Percentiles rank a stretch among this genome's conserved stretches.
Conservation (phyloP, 2,329 filamentous ascomycete genomes). For the Microcera coccophila region DNA sequence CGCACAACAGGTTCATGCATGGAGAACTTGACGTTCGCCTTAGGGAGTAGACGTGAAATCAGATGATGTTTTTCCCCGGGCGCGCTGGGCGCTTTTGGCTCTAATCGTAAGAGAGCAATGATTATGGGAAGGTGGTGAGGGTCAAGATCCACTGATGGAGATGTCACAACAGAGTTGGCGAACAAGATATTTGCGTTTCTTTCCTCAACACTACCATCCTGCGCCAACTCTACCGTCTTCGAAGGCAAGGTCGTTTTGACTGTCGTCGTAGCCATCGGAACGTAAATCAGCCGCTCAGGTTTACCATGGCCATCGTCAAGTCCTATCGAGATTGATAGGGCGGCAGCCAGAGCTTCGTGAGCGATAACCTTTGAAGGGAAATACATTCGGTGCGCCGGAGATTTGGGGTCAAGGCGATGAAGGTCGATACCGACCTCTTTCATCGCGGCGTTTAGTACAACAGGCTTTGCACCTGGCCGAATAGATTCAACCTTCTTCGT, state of each 20-base stretch:
- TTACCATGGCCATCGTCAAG: slow-evolving; percentile 85
- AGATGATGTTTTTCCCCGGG: slow-evolving; percentile 57
- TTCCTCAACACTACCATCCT: slow-evolving; percentile 69
- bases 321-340: slow-evolving; percentile 86
- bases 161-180: slow-evolving; percentile 93
- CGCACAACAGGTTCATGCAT: slow-evolving; percentile 94
- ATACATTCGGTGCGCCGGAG: slow-evolving; percentile 96
- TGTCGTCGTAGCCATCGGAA: slow-evolving; percentile 95
- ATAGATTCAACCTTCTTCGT: slow-evolving; percentile 73
- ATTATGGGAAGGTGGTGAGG: slow-evolving; percentile 87
- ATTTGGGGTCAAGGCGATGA: slow-evolving; percentile 85
- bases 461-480: slow-evolving; percentile 62
- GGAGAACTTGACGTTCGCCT: slow-evolving; percentile 90
- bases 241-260: slow-evolving; percentile 91
- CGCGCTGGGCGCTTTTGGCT: slow-evolving; percentile 32
- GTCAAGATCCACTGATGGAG: slow-evolving; percentile 88
- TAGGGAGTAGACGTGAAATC: slow-evolving; percentile 86
- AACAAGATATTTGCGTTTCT: slow-evolving; percentile 95
- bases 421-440: slow-evolving; percentile 95
- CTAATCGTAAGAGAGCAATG: slow-evolving; percentile 66
- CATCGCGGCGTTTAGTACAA: slow-evolving; percentile 84
- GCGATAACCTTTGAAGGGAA: slow-evolving; percentile 90
- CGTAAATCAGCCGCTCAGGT: slow-evolving; percentile 82
- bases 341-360: slow-evolving; percentile 88
- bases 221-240: slow-evolving; percentile 80